Conservation (phyloP, 1,284 basidiomycete species). For the Rhodotorula sp. region DNA sequence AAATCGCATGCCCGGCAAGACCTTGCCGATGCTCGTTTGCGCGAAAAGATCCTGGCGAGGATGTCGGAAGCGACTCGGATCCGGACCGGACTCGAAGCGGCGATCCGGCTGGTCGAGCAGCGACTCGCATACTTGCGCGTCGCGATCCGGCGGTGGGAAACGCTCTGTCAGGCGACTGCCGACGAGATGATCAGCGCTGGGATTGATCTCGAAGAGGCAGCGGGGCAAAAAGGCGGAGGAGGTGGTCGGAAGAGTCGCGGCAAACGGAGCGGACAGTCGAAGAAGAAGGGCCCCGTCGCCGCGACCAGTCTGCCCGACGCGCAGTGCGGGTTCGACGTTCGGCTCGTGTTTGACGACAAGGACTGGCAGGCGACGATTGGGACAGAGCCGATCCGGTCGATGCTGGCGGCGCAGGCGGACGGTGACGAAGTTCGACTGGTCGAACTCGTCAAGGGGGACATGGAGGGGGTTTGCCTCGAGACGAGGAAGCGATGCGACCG, state of each 20-base stretch:
- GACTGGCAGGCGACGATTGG: conserved; percentile 45
- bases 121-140: conserved; percentile 29
- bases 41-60: background rate
- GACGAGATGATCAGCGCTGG: conserved; percentile 21
- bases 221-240: background rate
- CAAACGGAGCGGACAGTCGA: background rate
- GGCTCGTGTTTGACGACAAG: conserved; percentile 72
- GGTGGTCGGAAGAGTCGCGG: conserved; percentile 3
- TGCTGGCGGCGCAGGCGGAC: conserved; percentile 43
- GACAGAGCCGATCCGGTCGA: background rate
- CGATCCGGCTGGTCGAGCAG: conserved; percentile 20
- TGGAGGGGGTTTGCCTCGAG: conserved; percentile 59
- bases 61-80: conserved; percentile 13
- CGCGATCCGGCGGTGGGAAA: conserved; percentile 38
- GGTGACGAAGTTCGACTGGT: conserved; percentile 54
- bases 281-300: conserved; percentile 17
- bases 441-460: conserved; percentile 50
- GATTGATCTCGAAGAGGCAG: conserved; percentile 3
- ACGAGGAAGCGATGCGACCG: conserved; percentile 71
- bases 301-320: conserved; percentile 37
- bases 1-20: background rate
- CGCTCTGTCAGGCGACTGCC: conserved; percentile 33
- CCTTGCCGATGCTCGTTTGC: conserved; percentile 4
- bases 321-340: conserved; percentile 74
- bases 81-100: background rate